A percentile compares a stretch with the other conserved stretches of the same genome.
Conservation (phyloP, 805 yeast species). For the Yarrowia yakushimensis region DNA sequence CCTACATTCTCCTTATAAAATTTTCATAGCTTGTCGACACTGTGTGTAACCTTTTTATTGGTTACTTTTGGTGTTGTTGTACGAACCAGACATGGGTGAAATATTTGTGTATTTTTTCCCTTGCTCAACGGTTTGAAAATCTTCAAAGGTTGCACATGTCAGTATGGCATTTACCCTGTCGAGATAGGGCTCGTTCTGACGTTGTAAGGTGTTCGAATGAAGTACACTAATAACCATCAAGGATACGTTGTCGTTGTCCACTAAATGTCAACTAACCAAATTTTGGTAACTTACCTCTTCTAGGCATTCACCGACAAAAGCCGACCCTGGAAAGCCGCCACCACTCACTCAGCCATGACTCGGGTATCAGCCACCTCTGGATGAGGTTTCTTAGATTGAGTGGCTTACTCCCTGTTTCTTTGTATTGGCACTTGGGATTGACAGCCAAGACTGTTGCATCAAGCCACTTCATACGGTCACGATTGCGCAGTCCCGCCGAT, state of each 20-base stretch:
- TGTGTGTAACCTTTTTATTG: background rate
- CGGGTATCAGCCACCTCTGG: conserved; percentile 5
- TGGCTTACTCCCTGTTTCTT: background rate
- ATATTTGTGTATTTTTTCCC: background rate
- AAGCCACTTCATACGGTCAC: conserved; percentile 1
- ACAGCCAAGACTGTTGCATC: conserved; percentile 8
- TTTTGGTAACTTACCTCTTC: no score
- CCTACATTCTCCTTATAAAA: background rate
- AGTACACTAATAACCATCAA: no score
- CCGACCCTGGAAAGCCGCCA: background rate
- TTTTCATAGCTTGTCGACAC: background rate
- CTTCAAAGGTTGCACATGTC: background rate
- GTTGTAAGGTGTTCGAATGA: no score
- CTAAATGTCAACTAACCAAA: no score
- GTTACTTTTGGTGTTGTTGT: background rate
- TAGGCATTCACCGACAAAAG: background rate
- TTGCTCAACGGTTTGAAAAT: background rate
- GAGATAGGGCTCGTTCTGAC: no score
- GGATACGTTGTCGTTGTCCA: no score
- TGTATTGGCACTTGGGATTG: background rate
- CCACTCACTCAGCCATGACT: background rate
- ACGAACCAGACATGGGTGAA: background rate
- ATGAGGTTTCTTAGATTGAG: background rate
- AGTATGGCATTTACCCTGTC: background rate
- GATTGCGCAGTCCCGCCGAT: background rate